Base-by-base conservation (phyloP, 2,329 filamentous ascomycete genomes). In the Xylariaceae sp. region DNA sequence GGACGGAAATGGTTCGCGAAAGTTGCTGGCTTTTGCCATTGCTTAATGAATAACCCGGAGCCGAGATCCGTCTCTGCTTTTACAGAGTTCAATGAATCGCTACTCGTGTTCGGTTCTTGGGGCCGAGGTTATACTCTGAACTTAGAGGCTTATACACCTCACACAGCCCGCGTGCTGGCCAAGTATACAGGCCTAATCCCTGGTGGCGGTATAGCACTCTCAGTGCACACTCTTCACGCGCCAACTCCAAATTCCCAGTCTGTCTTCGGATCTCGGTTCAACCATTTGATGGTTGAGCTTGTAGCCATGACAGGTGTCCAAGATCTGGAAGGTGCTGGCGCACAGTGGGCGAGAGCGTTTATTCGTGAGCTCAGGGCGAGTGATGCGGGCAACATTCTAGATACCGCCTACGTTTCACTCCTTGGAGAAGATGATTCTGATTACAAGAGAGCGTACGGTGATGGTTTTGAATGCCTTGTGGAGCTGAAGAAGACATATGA, bases 241-340 rank as follows among this genome's bases (percentile, higher is more conserved):
- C 59, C 64, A 3, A 51, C 31, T 5, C 48, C 48, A 4, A 55
- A 54, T 31, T 42, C 46, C n/a, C 44, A 60, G 6, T 65, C 68
- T 0, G 62, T 72, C 2, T 68, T 70, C 45, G 60, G 62, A 17
- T 51, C 61, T 7, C 56, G 68, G 22, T 53, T 60, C 1, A 62
- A 66, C 12, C 70, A 74, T 51, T 63, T 66, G 43, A 61, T 72
- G 55, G n/a, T 73, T 6, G 70, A 74, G 55, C 60, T 73, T 19
- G 38, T 73, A 1, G 57, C 66, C 1, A 59, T 58, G 22, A 59
- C 63, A 5, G 40, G 53, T 1, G 52, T 58, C 2, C 50, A 53
- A 13, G 61, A 66, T 10, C 61, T 64, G 0, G 57, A 63, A 40
- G 47, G 56, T 5, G 59, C 57, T 16, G 53, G 59, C 16, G 52